Percentiles rank a stretch among this genome's conserved stretches.
phyloP scores from a whole-genome alignment of 805 yeast species.

The Kazachstania viticola region DNA sequence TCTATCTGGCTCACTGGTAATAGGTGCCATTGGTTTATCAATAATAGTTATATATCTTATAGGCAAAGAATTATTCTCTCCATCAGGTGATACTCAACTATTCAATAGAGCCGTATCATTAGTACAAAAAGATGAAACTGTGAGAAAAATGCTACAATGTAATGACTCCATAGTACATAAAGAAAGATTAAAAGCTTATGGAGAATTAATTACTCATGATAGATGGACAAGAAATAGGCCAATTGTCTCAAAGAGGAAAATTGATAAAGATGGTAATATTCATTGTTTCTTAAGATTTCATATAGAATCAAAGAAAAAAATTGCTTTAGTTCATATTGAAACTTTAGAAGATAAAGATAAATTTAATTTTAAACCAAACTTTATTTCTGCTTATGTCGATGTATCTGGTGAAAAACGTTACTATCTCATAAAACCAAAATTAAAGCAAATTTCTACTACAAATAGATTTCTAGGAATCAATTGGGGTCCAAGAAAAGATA shows the following conservation, averaged over 20 bases:
- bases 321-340: slow-evolving; percentile 69
- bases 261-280: slow-evolving; percentile 68
- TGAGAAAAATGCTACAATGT: slow-evolving; percentile 47
- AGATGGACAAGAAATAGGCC: slow-evolving; percentile 88
- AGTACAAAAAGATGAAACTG: slow-evolving; percentile 54
- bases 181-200: slow-evolving; percentile 69
- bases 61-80: slow-evolving; percentile 69
- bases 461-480: slow-evolving; percentile 68
- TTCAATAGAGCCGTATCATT: slow-evolving; percentile 77
- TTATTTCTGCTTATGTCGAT: slow-evolving; percentile 63
- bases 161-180: slow-evolving; percentile 30
- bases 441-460: slow-evolving; percentile 32
- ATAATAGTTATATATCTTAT: slow-evolving; percentile 61
- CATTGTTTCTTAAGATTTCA: slow-evolving; percentile 78
- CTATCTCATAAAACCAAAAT: slow-evolving; percentile 57
- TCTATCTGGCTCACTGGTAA: slow-evolving; percentile 46
- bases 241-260: slow-evolving; percentile 47
- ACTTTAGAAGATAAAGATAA: slow-evolving; percentile 51
- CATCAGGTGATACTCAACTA: slow-evolving; percentile 84
- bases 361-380: slow-evolving; percentile 41
- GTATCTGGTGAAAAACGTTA: slow-evolving; percentile 59
- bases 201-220: slow-evolving; percentile 53
- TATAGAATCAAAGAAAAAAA: slow-evolving; percentile 56
- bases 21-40: slow-evolving; percentile 61
- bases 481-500: slow-evolving; percentile 71